These are phyloP conservation scores for Alternaria consortialis DNA, from an alignment of 2,329 filamentous ascomycete genomes.

Conservation along the genomic window DNA sequence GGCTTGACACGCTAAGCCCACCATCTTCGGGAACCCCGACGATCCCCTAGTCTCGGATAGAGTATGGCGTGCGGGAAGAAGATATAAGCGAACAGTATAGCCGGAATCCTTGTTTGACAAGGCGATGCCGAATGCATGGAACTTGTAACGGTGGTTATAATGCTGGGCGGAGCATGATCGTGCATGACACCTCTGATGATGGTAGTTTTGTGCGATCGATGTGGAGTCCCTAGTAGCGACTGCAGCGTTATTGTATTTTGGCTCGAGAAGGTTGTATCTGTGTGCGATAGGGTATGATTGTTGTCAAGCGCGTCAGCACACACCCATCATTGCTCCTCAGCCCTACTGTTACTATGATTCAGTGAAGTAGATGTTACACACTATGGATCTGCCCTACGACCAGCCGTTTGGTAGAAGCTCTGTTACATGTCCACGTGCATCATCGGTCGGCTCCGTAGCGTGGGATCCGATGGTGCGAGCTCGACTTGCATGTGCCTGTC, in stretches of 20 bases:
- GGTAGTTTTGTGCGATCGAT: neutral
- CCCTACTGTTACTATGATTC: neutral
- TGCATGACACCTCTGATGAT: neutral
- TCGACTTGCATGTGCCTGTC: neutral
- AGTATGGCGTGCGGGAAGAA: neutral
- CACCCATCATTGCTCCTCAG: neutral
- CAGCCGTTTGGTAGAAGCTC: neutral
- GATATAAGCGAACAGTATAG: neutral
- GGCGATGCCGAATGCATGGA: slow-evolving; percentile 7
- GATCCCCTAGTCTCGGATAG: neutral
- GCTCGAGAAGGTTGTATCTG: neutral
- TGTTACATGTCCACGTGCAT: slow-evolving; percentile 1
- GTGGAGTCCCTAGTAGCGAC: neutral
- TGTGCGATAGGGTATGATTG: neutral
- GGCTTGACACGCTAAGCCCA: slow-evolving; percentile 2
- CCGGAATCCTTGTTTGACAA: slow-evolving; percentile 3
- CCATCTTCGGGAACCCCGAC: slow-evolving; percentile 4
- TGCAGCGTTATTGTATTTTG: neutral
- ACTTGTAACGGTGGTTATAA: neutral
- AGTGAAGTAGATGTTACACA: neutral
- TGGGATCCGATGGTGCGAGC: slow-evolving; percentile 10
- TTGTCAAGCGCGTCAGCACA: neutral
- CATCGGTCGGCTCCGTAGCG: slow-evolving; percentile 8
- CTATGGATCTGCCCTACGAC: neutral
- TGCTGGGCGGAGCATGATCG: neutral